phyloP scores from a whole-genome alignment of 2,329 filamentous ascomycete genomes.

The Penicillium sp. region DNA sequence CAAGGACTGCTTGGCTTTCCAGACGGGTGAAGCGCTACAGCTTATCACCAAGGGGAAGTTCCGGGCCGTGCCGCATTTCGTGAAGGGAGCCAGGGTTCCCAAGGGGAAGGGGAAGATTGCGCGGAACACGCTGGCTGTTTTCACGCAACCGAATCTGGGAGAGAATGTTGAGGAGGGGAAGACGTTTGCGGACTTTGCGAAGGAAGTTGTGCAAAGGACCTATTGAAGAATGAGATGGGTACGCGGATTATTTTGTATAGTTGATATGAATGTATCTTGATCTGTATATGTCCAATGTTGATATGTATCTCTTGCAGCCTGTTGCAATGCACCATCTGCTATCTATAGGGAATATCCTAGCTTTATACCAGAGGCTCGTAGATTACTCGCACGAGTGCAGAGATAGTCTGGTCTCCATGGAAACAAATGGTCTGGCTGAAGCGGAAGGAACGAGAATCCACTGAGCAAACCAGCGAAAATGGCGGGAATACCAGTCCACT shows the following conservation, averaged over 20 bases:
- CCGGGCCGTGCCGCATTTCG: slow-evolving; percentile 94
- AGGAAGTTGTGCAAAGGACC: slow-evolving; percentile 79
- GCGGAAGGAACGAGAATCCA: neutral
- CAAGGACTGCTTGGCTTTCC: slow-evolving; percentile 88
- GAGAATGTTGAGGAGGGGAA: slow-evolving; percentile 72
- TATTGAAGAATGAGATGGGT: slow-evolving; percentile 32
- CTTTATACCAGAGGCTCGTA: neutral
- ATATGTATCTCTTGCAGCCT: neutral
- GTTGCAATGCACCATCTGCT: neutral
- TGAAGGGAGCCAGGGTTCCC: slow-evolving; percentile 72
- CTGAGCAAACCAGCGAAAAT: neutral
- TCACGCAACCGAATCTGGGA: slow-evolving; percentile 93
- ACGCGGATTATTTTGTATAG: neutral
- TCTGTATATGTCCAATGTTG: neutral
- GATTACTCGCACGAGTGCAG: neutral
- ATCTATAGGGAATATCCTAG: neutral
- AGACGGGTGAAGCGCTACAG: slow-evolving; percentile 91
- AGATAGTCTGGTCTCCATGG: neutral
- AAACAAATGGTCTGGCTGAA: neutral
- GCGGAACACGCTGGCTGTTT: slow-evolving; percentile 90
- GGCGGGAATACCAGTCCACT: neutral
- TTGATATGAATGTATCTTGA: neutral
- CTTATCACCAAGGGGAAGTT: slow-evolving; percentile 90
- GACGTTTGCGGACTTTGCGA: slow-evolving; percentile 75
- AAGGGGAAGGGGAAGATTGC: slow-evolving; percentile 61